Evolutionary conservation across 2,329 filamentous ascomycete genomes (phyloP), one percentile per base, ranked within the genome.

Genomic region (Alternaria gaisen): DNA sequence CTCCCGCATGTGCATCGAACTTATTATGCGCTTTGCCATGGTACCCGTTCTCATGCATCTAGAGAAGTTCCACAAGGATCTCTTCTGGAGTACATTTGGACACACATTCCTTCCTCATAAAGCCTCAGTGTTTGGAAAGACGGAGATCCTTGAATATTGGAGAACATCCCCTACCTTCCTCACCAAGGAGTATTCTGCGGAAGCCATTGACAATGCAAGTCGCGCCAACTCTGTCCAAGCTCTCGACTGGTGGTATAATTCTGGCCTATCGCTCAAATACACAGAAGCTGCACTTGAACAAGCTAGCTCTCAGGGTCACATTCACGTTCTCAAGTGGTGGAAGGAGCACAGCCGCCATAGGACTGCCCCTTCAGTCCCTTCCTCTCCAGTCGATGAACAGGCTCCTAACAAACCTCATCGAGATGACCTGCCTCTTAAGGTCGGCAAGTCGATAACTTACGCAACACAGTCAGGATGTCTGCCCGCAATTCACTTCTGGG

Each of bases 241-340:
- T 0, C 85, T 98, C 1, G 91, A 97, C 72, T 97, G 93, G 91
- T 98, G 94, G 94, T 91, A 91, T 75, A 86, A 90, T 22, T 92
- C 90, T 0, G 91, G 91, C 0, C 83, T 97, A 2, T 88, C 90
- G 2, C 84, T 97, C 20, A 90, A 92, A 67, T 97, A 95, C 78
- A 97, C 91, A 11, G 93, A 97, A 76, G 86, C 89, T 5, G 92
- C 94, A 0, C 86, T 98, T 18, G 94, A 97, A 78, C 91, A 94
- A 72, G 94, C 94, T 30, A 94, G 91, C 60, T 89, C 89, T 4
- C 90, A 92, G 72, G 93, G 94, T 8, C 91, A 95, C 66, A 84
- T 97, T n/a, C 82, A 88, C 7, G 93, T 97, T 1, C 85, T 98
- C 1, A 90, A 96, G 70, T 98, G 94, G 94, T 98, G 94, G 94